A percentile compares a stretch with the other conserved stretches of the same genome.
phyloP scores from a whole-genome alignment of 768 basidiomycete genomes.

The Pleurotus tuoliensis region DNA sequence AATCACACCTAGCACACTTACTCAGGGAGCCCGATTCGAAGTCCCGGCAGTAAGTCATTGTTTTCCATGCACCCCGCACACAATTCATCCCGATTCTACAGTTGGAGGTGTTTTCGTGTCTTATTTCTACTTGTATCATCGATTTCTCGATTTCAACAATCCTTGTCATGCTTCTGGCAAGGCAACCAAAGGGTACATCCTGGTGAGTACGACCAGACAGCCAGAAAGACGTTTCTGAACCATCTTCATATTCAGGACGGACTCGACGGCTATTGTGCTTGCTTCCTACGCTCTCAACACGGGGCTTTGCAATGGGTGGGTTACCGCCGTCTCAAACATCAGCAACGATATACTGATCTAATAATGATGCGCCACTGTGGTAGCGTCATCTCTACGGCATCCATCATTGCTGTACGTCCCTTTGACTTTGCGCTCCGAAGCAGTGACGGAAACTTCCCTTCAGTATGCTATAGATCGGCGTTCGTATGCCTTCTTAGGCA shows the following conservation, averaged over 20 bases:
- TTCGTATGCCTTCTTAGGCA: conserved; percentile 2
- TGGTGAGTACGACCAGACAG: not conserved
- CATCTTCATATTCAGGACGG: not conserved
- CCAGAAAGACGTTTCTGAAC: not conserved
- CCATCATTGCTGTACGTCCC: not conserved
- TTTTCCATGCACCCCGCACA: not conserved
- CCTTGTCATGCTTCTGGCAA: not conserved
- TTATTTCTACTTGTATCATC: not conserved
- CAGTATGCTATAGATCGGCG: not conserved
- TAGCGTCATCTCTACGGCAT: not conserved
- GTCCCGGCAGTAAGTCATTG: not conserved
- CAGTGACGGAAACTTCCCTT: too few relatives aligned
- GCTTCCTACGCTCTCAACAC: conserved; percentile 5
- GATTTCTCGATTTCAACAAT: not conserved
- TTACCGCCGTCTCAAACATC: not conserved
- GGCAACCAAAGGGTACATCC: not conserved
- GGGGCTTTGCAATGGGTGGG: not conserved
- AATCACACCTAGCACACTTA: not conserved
- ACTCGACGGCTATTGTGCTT: conserved; percentile 2
- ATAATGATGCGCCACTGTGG: not conserved
- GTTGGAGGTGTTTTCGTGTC: not conserved
- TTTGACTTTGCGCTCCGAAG: too few relatives aligned
- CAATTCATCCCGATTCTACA: not conserved
- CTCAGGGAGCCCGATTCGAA: not conserved
- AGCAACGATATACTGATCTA: too few relatives aligned